A percentile compares a stretch with the other conserved stretches of the same genome.
Evolutionary conservation across 176 grass and related monocot genomes (phyloP).

Genomic region (Lolium rigidum): DNA sequence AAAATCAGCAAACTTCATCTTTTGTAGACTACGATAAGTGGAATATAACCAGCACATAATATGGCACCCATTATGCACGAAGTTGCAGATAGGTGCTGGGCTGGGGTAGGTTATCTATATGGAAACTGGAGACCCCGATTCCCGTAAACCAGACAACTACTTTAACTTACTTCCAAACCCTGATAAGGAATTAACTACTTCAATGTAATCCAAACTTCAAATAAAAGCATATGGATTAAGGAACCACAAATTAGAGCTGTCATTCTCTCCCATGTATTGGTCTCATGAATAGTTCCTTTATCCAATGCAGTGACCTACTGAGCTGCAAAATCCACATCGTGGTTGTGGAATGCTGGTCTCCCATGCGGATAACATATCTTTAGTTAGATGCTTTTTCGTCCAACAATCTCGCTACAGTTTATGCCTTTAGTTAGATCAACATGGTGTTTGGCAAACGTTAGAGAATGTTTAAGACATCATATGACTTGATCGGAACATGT

Average conservation of each 20-base stretch:
- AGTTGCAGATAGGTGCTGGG: not conserved
- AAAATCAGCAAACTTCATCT: conserved; percentile 1
- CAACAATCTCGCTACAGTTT: not conserved
- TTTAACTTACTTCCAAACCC: not conserved
- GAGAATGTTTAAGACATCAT: conserved; percentile 10
- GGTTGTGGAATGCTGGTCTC: not conserved
- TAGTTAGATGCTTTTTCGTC: not conserved
- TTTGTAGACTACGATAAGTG: not conserved
- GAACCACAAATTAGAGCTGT: not conserved
- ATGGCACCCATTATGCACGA: not conserved
- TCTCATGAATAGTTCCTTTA: not conserved
- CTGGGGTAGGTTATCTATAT: not conserved
- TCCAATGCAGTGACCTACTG: conserved; percentile 3
- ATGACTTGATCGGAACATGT: conserved; percentile 20
- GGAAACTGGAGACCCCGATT: not conserved
- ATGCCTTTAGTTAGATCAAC: conserved; percentile 11
- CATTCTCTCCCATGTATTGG: not conserved
- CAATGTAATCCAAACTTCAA: not conserved
- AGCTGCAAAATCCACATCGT: not conserved
- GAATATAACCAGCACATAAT: not conserved
- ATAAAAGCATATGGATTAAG: not conserved
- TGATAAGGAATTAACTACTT: conserved; percentile 24
- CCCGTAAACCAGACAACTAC: not conserved
- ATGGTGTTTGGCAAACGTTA: not conserved
- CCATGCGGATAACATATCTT: not conserved